Conservation (phyloP, 2,329 filamentous ascomycete species). For the Talaromyces islandicus region DNA sequence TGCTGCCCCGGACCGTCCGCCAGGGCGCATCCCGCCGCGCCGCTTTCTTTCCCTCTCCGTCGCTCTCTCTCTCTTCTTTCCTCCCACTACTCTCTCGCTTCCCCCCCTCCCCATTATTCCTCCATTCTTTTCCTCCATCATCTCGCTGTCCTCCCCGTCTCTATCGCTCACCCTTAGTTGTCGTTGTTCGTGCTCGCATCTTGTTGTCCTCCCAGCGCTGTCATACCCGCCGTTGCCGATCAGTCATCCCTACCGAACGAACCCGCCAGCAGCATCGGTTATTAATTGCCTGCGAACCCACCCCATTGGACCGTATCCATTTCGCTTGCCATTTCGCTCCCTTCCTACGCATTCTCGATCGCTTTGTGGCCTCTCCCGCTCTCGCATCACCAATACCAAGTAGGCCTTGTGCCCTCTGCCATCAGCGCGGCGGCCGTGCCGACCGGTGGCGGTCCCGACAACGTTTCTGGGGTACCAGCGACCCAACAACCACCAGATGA, state of each 20-base stretch:
- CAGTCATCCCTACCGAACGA: background rate
- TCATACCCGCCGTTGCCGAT: background rate
- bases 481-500: background rate
- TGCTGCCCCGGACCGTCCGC: background rate
- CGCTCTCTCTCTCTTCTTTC: background rate
- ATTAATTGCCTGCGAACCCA: background rate
- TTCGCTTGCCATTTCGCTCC: background rate
- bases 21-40: background rate
- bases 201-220: background rate
- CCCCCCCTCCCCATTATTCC: background rate
- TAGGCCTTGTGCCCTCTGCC: background rate
- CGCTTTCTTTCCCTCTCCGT: background rate
- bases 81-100: background rate
- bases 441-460: background rate
- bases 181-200: background rate
- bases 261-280: background rate
- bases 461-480: background rate
- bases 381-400: background rate
- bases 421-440: background rate
- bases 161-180: background rate
- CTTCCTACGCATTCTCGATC: background rate
- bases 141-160: background rate
- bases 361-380: background rate
- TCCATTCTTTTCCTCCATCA: background rate
- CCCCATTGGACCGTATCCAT: background rate